Conservation (phyloP, 2,329 filamentous ascomycete species). For the Penicillium sp. region DNA sequence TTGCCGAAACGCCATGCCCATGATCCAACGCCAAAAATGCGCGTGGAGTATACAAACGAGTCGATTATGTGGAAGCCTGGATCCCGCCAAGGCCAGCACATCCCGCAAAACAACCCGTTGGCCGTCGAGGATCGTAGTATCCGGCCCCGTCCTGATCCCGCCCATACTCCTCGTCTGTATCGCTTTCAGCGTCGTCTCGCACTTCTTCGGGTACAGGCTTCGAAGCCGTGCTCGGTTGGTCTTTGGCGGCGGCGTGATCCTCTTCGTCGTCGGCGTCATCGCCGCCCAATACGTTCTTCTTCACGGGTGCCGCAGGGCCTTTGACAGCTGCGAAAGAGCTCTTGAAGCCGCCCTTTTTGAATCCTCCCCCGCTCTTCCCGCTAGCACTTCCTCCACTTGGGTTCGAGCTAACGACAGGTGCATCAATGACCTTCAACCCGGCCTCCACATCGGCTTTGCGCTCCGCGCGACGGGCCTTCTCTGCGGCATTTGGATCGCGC, state of each 20-base stretch:
- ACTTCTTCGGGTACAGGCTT: slow-evolving; percentile 4
- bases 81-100: slow-evolving; percentile 32
- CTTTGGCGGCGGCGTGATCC: slow-evolving; percentile 16
- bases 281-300: slow-evolving; percentile 44
- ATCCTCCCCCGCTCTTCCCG: slow-evolving; percentile 40
- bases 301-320: slow-evolving; percentile 30
- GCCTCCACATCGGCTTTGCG: slow-evolving; percentile 45
- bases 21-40: background rate
- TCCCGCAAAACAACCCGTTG: slow-evolving; percentile 48
- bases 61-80: slow-evolving; percentile 9
- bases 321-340: slow-evolving; percentile 65
- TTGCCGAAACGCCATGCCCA: background rate
- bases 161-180: slow-evolving; percentile 66
- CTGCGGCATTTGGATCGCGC: slow-evolving; percentile 42
- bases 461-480: slow-evolving; percentile 44
- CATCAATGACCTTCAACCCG: slow-evolving; percentile 38
- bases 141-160: slow-evolving; percentile 36
- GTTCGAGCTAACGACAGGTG: slow-evolving; percentile 23
- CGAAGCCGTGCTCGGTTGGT: background rate
- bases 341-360: slow-evolving; percentile 83
- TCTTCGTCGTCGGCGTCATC: slow-evolving; percentile 42
- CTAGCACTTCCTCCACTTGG: slow-evolving; percentile 19
- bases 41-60: background rate
- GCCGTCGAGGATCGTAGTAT: slow-evolving; percentile 53
- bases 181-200: slow-evolving; percentile 61